A percentile compares a stretch with the other conserved stretches of the same genome.
Conservation (phyloP, 2,329 filamentous ascomycete genomes). For the Rhynchosporium graminicola region DNA sequence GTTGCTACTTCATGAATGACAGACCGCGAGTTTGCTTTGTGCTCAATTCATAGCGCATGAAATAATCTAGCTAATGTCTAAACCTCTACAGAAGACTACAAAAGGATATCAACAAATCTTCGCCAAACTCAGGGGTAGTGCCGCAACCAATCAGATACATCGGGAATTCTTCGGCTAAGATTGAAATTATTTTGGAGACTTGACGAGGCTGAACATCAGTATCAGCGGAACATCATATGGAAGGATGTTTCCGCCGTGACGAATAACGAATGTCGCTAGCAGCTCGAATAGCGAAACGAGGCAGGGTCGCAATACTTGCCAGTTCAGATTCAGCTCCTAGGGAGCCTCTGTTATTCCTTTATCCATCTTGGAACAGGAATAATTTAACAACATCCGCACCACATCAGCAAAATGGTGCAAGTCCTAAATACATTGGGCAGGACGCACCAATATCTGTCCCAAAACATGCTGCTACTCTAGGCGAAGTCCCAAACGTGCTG, state of each 20-base stretch:
- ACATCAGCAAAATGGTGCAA: slow-evolving; percentile 1
- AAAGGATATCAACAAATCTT: slow-evolving; percentile 9
- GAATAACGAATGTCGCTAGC: slow-evolving; percentile 48
- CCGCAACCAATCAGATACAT: neutral
- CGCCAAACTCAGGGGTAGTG: neutral
- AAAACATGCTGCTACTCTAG: slow-evolving; percentile 1
- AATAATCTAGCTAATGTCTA: neutral
- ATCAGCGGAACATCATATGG: slow-evolving; percentile 3
- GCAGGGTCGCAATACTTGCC: slow-evolving; percentile 43
- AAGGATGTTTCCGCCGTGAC: slow-evolving; percentile 31
- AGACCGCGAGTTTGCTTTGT: no score
- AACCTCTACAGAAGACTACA: neutral
- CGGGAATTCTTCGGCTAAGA: slow-evolving; percentile 1
- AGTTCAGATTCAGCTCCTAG: slow-evolving; percentile 42
- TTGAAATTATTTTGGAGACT: slow-evolving; percentile 7
- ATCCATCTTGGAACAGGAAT: slow-evolving; percentile 45
- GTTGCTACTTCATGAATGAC: no score
- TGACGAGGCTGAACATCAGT: slow-evolving; percentile 1
- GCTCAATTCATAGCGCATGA: neutral
- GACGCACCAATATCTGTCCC: neutral
- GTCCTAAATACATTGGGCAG: neutral
- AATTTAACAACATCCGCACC: slow-evolving; percentile 24
- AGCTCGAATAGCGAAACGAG: slow-evolving; percentile 45
- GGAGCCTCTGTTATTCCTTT: slow-evolving; percentile 49
- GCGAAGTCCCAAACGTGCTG: slow-evolving; percentile 4